Evolutionary conservation across 345 rosid genomes (phyloP).

Genomic region (Cardiospermum halicacabum): DNA sequence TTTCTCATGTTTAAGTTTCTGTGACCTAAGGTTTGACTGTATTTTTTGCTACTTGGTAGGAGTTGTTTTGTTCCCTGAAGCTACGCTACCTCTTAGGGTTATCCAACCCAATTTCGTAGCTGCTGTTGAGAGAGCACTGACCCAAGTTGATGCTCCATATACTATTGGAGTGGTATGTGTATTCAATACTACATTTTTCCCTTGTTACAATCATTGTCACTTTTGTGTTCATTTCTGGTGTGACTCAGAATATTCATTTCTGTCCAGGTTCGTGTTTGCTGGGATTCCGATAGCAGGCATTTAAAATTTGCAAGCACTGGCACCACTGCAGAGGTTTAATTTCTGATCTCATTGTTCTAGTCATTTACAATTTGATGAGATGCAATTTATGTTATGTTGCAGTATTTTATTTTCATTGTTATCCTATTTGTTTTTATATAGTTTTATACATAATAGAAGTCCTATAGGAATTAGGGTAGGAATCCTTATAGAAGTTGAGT

Average conservation of each 20-base stretch:
- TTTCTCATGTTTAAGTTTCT: neutral
- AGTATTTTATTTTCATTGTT: too few species aligned
- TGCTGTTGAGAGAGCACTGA: slow-evolving; percentile 81
- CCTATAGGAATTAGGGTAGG: too few species aligned
- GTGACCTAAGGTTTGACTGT: neutral
- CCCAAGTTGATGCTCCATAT: slow-evolving; percentile 63
- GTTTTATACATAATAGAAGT: too few species aligned
- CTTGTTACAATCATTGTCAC: slow-evolving; percentile 5
- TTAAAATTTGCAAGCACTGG: slow-evolving; percentile 59
- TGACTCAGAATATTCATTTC: neutral
- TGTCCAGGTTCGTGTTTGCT: slow-evolving; percentile 59
- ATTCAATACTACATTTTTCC: slow-evolving; percentile 13
- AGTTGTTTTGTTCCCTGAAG: slow-evolving; percentile 93
- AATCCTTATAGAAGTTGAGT: too few species aligned
- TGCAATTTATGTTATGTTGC: neutral
- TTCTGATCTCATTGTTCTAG: slow-evolving; percentile 1
- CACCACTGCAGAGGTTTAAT: slow-evolving; percentile 89
- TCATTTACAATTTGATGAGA: neutral
- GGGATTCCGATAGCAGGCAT: slow-evolving; percentile 33
- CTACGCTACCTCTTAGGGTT: slow-evolving; percentile 90
- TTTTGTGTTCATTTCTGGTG: neutral
- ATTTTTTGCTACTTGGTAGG: slow-evolving; percentile 43
- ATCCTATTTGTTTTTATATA: too few species aligned
- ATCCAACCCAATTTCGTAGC: slow-evolving; percentile 62
- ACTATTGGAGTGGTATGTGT: slow-evolving; percentile 89